A percentile compares a stretch with the other conserved stretches of the same genome.
These are phyloP conservation scores for Picea mariana DNA, from an alignment of 83 land plant species.

Conservation along the genomic window DNA sequence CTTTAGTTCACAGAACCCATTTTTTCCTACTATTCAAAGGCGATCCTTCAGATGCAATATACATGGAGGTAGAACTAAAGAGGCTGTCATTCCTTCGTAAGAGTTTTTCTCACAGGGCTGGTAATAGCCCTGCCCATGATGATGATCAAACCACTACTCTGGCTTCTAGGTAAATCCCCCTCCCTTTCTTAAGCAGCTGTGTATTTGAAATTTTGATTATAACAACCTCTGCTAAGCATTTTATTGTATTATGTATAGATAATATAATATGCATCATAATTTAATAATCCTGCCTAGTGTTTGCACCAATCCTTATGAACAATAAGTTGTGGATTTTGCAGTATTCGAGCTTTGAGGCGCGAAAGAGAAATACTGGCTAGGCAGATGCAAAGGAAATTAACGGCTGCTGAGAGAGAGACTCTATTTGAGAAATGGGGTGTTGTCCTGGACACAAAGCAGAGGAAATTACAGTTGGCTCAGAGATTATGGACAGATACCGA, in stretches of 20 bases:
- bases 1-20: conserved; percentile 81
- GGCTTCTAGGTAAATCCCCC: conserved; percentile 39
- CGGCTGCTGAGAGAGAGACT: conserved; percentile 64
- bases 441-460: conserved; percentile 68
- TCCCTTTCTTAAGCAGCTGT: background rate
- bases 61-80: conserved; percentile 92
- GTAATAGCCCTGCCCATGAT: conserved; percentile 21
- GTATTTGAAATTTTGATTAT: background rate
- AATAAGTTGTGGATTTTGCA: conserved; percentile 33
- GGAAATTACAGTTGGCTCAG: conserved; percentile 76
- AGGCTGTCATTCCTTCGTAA: conserved; percentile 78
- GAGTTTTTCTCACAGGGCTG: conserved; percentile 29
- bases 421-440: conserved; percentile 81
- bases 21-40: conserved; percentile 86
- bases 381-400: conserved; percentile 60
- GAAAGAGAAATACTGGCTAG: conserved; percentile 83
- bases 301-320: too few relatives aligned
- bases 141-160: conserved; percentile 36
- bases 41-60: conserved; percentile 84
- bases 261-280: too few relatives aligned
- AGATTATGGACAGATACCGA: conserved; percentile 83
- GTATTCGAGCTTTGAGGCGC: conserved; percentile 64
- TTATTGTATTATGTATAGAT: background rate
- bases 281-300: too few relatives aligned
- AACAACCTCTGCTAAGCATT: background rate